Percentiles rank a stretch among this genome's conserved stretches.
Conservation (phyloP, 2,329 filamentous ascomycete genomes). For the Aspergillus viridinutans region DNA sequence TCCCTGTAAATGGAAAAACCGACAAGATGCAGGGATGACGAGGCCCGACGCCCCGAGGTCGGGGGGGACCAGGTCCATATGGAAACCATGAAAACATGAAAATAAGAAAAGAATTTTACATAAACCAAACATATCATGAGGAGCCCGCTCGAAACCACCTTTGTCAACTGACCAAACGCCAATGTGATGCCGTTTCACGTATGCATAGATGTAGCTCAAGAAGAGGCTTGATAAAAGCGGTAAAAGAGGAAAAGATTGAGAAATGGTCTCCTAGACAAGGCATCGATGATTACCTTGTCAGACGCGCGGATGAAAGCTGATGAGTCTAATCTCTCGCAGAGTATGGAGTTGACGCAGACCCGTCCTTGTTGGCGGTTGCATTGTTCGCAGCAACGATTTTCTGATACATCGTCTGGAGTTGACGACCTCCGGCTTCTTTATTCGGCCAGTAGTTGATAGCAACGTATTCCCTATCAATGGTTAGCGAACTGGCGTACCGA, state of each 20-base stretch:
- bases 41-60: slow-evolving; percentile 1
- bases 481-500: slow-evolving; percentile 17
- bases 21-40: slow-evolving; percentile 1
- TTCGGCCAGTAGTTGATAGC: slow-evolving; percentile 45
- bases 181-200: slow-evolving; percentile 22
- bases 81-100: slow-evolving; percentile 4
- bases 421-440: slow-evolving; percentile 36
- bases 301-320: not conserved
- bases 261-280: not conserved
- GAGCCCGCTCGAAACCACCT: slow-evolving; percentile 8
- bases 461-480: slow-evolving; percentile 39
- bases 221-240: slow-evolving; percentile 8
- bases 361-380: slow-evolving; percentile 15
- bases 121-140: slow-evolving; percentile 15
- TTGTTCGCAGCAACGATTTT: slow-evolving; percentile 32
- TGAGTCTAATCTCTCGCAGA: slow-evolving; percentile 24
- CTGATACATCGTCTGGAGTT: slow-evolving; percentile 37
- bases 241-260: slow-evolving; percentile 10
- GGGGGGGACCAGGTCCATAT: slow-evolving; percentile 9
- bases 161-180: slow-evolving; percentile 20
- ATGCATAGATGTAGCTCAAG: slow-evolving; percentile 9
- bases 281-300: not conserved
- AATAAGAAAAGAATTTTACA: slow-evolving; percentile 14
- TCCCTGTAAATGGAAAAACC: slow-evolving; percentile 3
- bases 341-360: slow-evolving; percentile 16